A percentile compares a stretch with the other conserved stretches of the same genome.
phyloP scores from a whole-genome alignment of 2,329 filamentous ascomycete genomes.

The Ceratocystis eucalypticola region DNA sequence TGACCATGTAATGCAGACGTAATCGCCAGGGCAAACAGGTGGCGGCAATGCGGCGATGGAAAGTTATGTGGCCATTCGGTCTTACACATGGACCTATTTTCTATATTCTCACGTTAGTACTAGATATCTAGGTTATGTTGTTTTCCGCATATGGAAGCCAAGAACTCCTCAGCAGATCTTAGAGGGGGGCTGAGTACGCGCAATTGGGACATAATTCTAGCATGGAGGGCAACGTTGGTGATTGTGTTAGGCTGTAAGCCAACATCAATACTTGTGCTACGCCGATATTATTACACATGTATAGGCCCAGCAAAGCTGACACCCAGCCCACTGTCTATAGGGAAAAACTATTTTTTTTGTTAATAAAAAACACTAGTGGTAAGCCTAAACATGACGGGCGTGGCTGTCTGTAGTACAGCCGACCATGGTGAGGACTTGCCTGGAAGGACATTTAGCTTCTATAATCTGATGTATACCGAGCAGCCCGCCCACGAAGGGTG shows the following conservation, averaged over 20 bases:
- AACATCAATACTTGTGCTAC: neutral
- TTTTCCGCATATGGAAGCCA: neutral
- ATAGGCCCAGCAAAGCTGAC: neutral
- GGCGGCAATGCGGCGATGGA: neutral
- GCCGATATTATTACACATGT: neutral
- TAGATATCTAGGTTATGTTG: neutral
- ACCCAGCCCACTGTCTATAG: constrained; percentile 4
- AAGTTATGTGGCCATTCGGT: neutral
- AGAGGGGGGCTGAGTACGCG: neutral
- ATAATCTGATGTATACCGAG: neutral
- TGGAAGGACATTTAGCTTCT: neutral
- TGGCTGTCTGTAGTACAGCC: too few species aligned
- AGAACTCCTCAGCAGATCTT: neutral
- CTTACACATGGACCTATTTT: neutral
- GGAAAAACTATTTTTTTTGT: neutral
- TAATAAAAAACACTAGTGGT: too few species aligned
- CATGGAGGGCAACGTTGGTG: neutral
- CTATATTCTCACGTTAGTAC: neutral
- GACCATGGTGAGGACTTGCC: neutral
- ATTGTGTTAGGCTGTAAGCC: neutral
- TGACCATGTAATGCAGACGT: neutral
- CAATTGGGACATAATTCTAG: neutral
- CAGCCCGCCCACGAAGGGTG: too few species aligned
- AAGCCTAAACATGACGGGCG: too few species aligned
- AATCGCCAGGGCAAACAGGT: neutral